These are phyloP conservation scores for Caryopteris hybrid DNA, from an alignment of 305 asterid species.

Conservation along the genomic window DNA sequence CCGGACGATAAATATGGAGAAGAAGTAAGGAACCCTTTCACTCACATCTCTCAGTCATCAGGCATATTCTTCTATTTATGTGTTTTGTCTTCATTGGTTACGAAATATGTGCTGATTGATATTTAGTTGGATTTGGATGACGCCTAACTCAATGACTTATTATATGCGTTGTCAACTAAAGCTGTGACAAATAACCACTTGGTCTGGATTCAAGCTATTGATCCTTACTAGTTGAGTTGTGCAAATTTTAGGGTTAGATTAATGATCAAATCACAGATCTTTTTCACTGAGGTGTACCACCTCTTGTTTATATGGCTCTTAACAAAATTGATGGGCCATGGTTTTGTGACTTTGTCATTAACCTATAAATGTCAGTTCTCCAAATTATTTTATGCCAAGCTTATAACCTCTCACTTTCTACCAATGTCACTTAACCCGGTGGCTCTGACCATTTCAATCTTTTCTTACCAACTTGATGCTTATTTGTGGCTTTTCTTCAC, in stretches of 20 bases:
- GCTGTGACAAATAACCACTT: constrained; percentile 12
- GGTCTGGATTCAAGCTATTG: too few relatives aligned
- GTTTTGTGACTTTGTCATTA: background rate
- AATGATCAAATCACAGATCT: too few relatives aligned
- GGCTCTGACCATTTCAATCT: too few relatives aligned
- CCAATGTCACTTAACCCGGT: too few relatives aligned
- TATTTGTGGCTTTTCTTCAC: background rate
- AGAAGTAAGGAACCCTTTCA: constrained; percentile 49
- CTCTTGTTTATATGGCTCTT: background rate
- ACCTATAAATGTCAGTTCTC: background rate
- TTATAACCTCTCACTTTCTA: background rate
- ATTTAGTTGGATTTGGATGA: background rate
- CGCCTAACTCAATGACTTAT: background rate
- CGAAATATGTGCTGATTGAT: background rate
- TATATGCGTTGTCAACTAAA: background rate
- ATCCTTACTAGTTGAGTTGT: background rate
- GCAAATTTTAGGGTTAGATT: too few relatives aligned
- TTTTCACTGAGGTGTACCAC: background rate
- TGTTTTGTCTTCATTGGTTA: too few relatives aligned
- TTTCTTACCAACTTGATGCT: background rate
- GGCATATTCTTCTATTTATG: too few relatives aligned
- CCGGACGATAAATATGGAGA: constrained; percentile 98
- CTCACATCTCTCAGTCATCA: background rate
- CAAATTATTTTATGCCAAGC: background rate
- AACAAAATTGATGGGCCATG: constrained; percentile 2